Evolutionary conservation across 805 yeast genomes (phyloP).

Genomic region (Wickerhamiella azymoides): DNA sequence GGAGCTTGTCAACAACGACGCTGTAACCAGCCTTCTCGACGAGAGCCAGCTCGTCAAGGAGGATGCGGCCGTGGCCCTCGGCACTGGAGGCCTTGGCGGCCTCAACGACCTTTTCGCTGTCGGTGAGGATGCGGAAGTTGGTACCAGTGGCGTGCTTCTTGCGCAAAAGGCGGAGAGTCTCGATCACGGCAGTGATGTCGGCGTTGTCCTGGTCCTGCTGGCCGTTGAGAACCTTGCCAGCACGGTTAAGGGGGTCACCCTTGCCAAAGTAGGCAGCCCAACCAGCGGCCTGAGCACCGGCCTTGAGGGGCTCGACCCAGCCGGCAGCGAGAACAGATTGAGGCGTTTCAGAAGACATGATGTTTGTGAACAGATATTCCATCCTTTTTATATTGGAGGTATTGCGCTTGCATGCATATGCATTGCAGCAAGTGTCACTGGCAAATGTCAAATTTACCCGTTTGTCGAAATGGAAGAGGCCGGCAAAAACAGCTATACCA

Average conservation of each 20-base stretch:
- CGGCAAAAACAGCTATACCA: not conserved
- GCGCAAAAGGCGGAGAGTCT: constrained; percentile 4
- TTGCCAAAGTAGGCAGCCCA: constrained; percentile 7
- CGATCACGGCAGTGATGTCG: constrained; percentile 2
- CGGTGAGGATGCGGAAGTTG: constrained; percentile 6
- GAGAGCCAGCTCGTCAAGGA: constrained; percentile 6
- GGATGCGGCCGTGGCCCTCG: constrained; percentile 1
- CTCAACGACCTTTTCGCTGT: not conserved
- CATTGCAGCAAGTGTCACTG: not conserved
- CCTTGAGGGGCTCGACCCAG: not conserved
- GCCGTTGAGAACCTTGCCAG: constrained; percentile 1
- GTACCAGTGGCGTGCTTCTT: constrained; percentile 1
- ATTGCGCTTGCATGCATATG: not conserved
- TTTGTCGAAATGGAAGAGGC: not conserved
- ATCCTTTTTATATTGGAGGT: not conserved
- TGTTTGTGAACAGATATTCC: not conserved
- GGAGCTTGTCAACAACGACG: constrained; percentile 4
- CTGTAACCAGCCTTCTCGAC: constrained; percentile 3
- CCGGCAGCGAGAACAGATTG: constrained; percentile 5
- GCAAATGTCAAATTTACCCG: not conserved
- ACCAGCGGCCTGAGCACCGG: constrained; percentile 1
- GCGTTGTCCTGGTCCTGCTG: constrained; percentile 2
- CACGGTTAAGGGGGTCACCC: constrained; percentile 5
- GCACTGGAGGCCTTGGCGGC: not conserved
- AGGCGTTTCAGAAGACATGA: not conserved